Evolutionary conservation across 306 rosid genomes (phyloP).

Genomic region (Adenanthera pavonina): DNA sequence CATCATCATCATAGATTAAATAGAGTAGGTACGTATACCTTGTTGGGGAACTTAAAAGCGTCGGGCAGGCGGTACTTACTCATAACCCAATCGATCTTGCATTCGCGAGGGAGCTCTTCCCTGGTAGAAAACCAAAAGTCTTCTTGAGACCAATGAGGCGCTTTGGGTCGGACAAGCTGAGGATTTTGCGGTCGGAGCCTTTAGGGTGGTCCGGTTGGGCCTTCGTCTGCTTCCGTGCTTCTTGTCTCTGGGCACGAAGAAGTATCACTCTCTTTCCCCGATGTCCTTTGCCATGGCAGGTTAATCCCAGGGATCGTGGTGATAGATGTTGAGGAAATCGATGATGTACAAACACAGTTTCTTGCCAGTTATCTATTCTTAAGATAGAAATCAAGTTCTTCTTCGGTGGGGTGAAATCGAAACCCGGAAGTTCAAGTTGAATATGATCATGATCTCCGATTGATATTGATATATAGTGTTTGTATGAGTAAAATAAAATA

Average conservation of each 20-base stretch:
- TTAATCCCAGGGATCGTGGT: slow-evolving; percentile 81
- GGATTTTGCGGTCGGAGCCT: slow-evolving; percentile 80
- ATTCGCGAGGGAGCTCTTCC: slow-evolving; percentile 89
- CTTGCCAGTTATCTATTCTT: slow-evolving; percentile 69
- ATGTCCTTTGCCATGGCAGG: slow-evolving; percentile 70
- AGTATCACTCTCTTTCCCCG: slow-evolving; percentile 98
- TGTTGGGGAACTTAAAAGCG: slow-evolving; percentile 50
- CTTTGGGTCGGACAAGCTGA: slow-evolving; percentile 68
- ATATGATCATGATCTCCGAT: too few species aligned
- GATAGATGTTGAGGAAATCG: slow-evolving; percentile 83
- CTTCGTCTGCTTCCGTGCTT: slow-evolving; percentile 87
- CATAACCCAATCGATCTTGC: slow-evolving; percentile 97
- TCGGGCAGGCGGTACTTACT: slow-evolving; percentile 94
- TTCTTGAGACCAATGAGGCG: slow-evolving; percentile 80
- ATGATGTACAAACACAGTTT: slow-evolving; percentile 68
- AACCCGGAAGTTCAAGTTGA: slow-evolving; percentile 67
- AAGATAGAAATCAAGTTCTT: slow-evolving; percentile 89
- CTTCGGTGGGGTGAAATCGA: slow-evolving; percentile 93
- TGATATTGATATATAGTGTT: too few species aligned
- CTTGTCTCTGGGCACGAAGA: slow-evolving; percentile 92
- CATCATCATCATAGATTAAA: too few species aligned
- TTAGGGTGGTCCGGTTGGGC: slow-evolving; percentile 90
- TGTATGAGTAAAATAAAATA: too few species aligned
- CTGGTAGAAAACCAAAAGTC: slow-evolving; percentile 82
- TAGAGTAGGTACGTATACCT: not conserved